phyloP scores from a whole-genome alignment of 1,284 basidiomycete species.

The Malassezia obtusa region DNA sequence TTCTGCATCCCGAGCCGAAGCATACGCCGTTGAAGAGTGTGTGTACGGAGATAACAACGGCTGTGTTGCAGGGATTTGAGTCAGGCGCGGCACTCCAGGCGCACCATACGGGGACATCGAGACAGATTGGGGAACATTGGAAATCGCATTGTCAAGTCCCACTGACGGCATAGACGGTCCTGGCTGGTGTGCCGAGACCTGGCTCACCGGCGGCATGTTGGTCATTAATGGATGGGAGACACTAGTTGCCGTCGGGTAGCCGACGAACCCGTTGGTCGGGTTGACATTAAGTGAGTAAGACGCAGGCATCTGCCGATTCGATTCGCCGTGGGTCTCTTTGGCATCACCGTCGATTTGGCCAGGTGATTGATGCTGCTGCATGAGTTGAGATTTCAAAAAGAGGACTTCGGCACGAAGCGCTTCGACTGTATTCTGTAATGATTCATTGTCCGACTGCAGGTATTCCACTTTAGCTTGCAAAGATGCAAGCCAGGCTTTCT shows the following conservation, averaged over 20 bases:
- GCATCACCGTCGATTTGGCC: not conserved
- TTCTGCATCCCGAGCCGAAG: not conserved
- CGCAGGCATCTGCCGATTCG: not conserved
- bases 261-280: not conserved
- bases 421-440: slow-evolving; percentile 57
- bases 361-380: slow-evolving; percentile 14
- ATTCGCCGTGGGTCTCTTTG: not conserved
- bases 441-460: slow-evolving; percentile 81
- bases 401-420: slow-evolving; percentile 53
- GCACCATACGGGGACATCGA: not conserved
- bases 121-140: not conserved
- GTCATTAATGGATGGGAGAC: not conserved
- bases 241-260: not conserved
- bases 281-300: not conserved
- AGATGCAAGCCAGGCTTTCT: slow-evolving; percentile 91
- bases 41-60: not conserved
- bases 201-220: not conserved
- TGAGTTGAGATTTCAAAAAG: slow-evolving; percentile 40
- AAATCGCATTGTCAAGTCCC: not conserved
- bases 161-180: not conserved
- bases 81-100: not conserved
- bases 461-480: slow-evolving; percentile 88
- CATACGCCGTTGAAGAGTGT: not conserved
- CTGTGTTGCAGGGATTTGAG: not conserved
- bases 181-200: not conserved